A percentile compares a stretch with the other conserved stretches of the same genome.
These are phyloP conservation scores for Penicillium waksmanii DNA, from an alignment of 495 filamentous ascomycete species.

Conservation along the genomic window DNA sequence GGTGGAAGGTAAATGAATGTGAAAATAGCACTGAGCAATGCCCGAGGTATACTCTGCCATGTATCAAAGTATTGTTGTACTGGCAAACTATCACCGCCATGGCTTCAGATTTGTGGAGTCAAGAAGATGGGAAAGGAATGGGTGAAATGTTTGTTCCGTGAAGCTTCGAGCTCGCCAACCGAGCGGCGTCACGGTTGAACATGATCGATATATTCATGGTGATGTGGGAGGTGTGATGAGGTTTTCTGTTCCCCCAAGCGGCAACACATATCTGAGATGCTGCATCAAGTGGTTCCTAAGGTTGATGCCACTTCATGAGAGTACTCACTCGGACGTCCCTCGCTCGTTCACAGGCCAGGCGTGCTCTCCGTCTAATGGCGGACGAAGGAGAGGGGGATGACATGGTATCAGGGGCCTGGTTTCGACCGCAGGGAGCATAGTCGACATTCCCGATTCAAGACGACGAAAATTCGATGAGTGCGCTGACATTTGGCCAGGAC, in stretches of 20 bases:
- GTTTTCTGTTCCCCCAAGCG: not conserved
- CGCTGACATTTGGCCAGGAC: not conserved
- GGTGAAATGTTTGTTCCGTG: not conserved
- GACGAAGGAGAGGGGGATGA: not conserved
- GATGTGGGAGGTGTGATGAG: not conserved
- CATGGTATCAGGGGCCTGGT: not conserved
- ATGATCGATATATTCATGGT: not conserved
- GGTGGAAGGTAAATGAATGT: not conserved
- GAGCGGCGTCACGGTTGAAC: not conserved
- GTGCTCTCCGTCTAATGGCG: not conserved
- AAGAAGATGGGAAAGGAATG: not conserved
- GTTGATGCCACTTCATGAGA: not conserved
- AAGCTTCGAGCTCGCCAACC: not conserved
- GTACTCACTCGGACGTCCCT: not conserved
- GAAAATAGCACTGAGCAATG: not conserved
- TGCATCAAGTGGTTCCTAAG: not conserved
- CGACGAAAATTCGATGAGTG: not conserved
- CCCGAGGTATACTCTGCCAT: not conserved
- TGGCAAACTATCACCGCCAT: not conserved
- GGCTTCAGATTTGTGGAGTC: not conserved
- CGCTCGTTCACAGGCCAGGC: not conserved
- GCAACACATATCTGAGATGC: not conserved
- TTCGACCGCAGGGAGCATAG: too few species aligned
- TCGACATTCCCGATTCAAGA: not conserved
- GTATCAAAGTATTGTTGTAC: not conserved